Evolutionary conservation across 306 rosid genomes (phyloP), one percentile per base, ranked within the genome.

Genomic region (Ormosia emarginata): DNA sequence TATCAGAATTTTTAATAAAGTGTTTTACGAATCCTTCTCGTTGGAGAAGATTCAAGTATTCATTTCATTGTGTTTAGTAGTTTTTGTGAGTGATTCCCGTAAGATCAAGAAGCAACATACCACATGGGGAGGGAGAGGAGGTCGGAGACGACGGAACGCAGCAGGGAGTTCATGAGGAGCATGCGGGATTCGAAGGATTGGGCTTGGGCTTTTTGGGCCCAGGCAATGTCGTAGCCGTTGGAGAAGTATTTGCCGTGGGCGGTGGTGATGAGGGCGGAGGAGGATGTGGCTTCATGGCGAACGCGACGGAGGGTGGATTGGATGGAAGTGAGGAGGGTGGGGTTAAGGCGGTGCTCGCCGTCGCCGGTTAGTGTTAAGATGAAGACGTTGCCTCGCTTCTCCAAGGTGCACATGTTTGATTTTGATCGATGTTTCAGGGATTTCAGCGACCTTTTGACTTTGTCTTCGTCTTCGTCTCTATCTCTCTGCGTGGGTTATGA

Each of bases 231-330:
- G 86, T 73, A 91, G 79, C 99, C 99, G 70, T 95, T 95, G 81
- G 95, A 95, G 87, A 91, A 95, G 94, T 82, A 95, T 68, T 91
- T 93, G 10, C 98, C 99, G 3, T 91, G 84, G 0, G 94, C 95
- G 67, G 95, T 93, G 88, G 98, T 95, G 86, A 95, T 88, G 18
- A 95, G 84, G 57, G 83, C 96, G 34, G 92, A 87, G n/a, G 90
- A 34, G 5, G 79, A 2, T 59, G 84, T 30, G 74, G 84, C 85
- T 67, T 90, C 88, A 29, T 86, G 85, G 9, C 92, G 91, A 78
- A 90, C 86, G 7, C 71, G 88, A 83, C 71, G 81, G 57, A 95
- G 81, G 37, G 94, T 81, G 29, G 91, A 82, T 44, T 57, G 87
- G 82, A 93, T 91, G 1, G 81, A 77, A 18, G 78, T 83, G 77